These are phyloP conservation scores for Endothia cerciana DNA, from an alignment of 2,329 filamentous ascomycete genomes.

Conservation along the genomic window DNA sequence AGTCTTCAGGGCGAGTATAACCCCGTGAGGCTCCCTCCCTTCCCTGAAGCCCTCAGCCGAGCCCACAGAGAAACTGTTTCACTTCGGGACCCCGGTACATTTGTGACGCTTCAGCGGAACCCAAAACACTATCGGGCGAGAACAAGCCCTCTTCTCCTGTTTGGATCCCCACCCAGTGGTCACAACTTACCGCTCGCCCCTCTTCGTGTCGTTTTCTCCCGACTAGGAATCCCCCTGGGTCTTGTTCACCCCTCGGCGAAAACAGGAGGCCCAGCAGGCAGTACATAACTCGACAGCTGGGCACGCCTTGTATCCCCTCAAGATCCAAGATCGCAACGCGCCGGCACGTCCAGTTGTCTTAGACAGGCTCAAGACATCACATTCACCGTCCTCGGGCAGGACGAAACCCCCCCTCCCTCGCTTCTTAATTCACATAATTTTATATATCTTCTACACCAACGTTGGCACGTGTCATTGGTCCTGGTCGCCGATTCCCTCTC, in stretches of 20 bases:
- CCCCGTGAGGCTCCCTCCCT: neutral
- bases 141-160: neutral
- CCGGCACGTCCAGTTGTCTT: slow-evolving; percentile 19
- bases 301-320: neutral
- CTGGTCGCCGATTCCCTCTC: neutral
- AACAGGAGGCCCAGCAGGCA: neutral
- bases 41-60: neutral
- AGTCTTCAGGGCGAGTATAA: neutral
- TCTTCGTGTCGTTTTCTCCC: neutral
- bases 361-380: slow-evolving; percentile 15
- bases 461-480: too few species aligned
- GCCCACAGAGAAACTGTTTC: slow-evolving; percentile 7
- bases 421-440: neutral
- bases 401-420: too few species aligned
- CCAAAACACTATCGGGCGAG: slow-evolving; percentile 1
- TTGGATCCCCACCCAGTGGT: neutral
- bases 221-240: slow-evolving; percentile 2
- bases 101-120: slow-evolving; percentile 13
- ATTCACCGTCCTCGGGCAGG: slow-evolving; percentile 1
- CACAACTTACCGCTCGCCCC: neutral
- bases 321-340: neutral
- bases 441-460: neutral
- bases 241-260: neutral
- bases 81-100: slow-evolving; percentile 3
- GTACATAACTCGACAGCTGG: neutral